phyloP scores from a whole-genome alignment of 2,329 filamentous ascomycete genomes.

The Stachybotrys echinatus region DNA sequence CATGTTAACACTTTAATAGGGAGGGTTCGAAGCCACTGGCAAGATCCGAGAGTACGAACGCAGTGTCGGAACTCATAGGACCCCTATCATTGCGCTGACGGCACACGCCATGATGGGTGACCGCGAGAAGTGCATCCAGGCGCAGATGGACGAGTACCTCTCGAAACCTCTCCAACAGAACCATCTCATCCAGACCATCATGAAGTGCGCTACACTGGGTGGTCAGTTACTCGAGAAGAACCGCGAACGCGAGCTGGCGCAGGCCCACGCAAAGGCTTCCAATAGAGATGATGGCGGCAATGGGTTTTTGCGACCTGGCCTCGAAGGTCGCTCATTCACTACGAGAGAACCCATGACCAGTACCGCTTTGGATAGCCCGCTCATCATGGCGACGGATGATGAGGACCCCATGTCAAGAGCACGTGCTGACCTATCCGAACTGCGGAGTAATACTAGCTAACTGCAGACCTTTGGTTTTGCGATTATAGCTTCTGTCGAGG shows the following conservation, averaged over 20 bases:
- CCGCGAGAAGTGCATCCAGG: conserved; percentile 94
- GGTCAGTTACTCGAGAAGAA: conserved; percentile 77
- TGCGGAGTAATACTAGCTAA: conserved; percentile 33
- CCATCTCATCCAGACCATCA: conserved; percentile 93
- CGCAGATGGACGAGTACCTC: conserved; percentile 98
- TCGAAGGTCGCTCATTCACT: conserved; percentile 62
- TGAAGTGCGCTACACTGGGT: conserved; percentile 92
- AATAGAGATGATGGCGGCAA: conserved; percentile 31
- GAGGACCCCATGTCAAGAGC: conserved; percentile 46
- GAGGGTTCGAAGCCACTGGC: conserved; percentile 92
- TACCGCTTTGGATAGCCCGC: conserved; percentile 57
- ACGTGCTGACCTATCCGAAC: conserved; percentile 36
- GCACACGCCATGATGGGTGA: conserved; percentile 99
- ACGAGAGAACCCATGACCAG: conserved; percentile 52
- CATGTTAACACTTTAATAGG: conserved; percentile 47
- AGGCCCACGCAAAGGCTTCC: conserved; percentile 41
- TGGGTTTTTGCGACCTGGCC: conserved; percentile 31
- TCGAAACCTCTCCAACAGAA: conserved; percentile 96
- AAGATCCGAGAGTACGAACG: conserved; percentile 96
- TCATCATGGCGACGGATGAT: conserved; percentile 41
- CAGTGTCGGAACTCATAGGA: conserved; percentile 71
- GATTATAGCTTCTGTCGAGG: background rate
- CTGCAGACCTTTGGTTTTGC: background rate
- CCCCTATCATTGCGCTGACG: conserved; percentile 93
- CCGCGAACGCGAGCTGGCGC: conserved; percentile 52